These are phyloP conservation scores for Lentinula raphanica DNA, from an alignment of 768 basidiomycete genomes.

Conservation along the genomic window DNA sequence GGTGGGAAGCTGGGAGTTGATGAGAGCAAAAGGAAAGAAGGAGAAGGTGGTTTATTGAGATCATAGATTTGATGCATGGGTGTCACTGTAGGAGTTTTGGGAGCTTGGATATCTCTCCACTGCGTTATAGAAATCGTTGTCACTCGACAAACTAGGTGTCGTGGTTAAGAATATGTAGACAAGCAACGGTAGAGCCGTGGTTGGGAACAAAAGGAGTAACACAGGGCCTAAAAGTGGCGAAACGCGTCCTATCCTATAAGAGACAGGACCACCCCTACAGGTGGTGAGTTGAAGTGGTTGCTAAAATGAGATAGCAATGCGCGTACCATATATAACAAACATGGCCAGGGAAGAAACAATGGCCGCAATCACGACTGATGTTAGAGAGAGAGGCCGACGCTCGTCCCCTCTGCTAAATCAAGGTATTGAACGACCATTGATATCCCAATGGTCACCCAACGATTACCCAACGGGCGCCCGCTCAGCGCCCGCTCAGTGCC, in stretches of 20 bases:
- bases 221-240: background rate
- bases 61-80: background rate
- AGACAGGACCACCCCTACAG: background rate
- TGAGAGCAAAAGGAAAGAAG: background rate
- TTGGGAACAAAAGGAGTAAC: background rate
- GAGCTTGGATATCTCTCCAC: background rate
- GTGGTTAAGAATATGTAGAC: background rate
- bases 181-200: conserved; percentile 1
- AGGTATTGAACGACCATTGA: too few relatives aligned
- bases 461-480: too few relatives aligned
- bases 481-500: too few relatives aligned
- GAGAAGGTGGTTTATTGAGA: background rate
- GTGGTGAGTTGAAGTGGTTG: background rate
- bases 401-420: too few relatives aligned
- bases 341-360: too few relatives aligned
- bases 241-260: background rate
- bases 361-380: too few relatives aligned
- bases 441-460: too few relatives aligned
- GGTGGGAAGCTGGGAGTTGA: background rate
- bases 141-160: background rate
- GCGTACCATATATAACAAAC: background rate
- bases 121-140: background rate
- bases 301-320: too few relatives aligned
- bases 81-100: background rate
- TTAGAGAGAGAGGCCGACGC: too few relatives aligned